Conservation (phyloP, 495 filamentous ascomycete genomes). For the Xylaria nigripes region DNA sequence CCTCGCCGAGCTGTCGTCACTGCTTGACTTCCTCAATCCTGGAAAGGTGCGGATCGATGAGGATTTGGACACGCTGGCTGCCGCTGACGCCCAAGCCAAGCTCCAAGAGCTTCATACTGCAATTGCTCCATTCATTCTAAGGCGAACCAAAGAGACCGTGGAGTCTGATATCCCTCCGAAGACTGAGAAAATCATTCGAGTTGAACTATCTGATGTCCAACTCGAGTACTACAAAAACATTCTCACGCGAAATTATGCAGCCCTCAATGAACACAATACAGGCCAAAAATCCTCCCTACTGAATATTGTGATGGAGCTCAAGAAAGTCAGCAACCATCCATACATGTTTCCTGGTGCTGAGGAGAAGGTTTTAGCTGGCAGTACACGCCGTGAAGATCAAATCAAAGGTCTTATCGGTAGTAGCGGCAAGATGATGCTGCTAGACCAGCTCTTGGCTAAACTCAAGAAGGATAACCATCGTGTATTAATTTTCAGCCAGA, state of each 20-base stretch:
- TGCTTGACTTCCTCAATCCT: slow-evolving; percentile 93
- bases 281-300: slow-evolving; percentile 90
- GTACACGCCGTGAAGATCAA: slow-evolving; percentile 72
- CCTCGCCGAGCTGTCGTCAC: slow-evolving; percentile 77
- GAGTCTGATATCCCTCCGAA: slow-evolving; percentile 94
- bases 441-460: slow-evolving; percentile 87
- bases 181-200: slow-evolving; percentile 96
- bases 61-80: slow-evolving; percentile 60
- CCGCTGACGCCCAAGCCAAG: slow-evolving; percentile 37
- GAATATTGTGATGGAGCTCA: slow-evolving; percentile 99
- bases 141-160: slow-evolving; percentile 94
- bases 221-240: slow-evolving; percentile 99
- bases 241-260: slow-evolving; percentile 90
- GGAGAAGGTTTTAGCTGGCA: slow-evolving; percentile 70
- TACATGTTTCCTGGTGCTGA: slow-evolving; percentile 96
- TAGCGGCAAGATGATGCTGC: slow-evolving; percentile 98
- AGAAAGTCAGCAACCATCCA: slow-evolving; percentile 97
- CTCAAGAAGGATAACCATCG: slow-evolving; percentile 85
- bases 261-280: slow-evolving; percentile 77
- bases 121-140: slow-evolving; percentile 85
- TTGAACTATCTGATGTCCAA: slow-evolving; percentile 91
- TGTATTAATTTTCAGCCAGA: slow-evolving; percentile 97
- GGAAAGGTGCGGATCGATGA: slow-evolving; percentile 79
- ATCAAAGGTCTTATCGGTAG: slow-evolving; percentile 86
- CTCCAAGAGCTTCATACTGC: slow-evolving; percentile 58